These are phyloP conservation scores for Aspergillus haitiensis DNA, from an alignment of 495 filamentous ascomycete species.

Conservation along the genomic window DNA sequence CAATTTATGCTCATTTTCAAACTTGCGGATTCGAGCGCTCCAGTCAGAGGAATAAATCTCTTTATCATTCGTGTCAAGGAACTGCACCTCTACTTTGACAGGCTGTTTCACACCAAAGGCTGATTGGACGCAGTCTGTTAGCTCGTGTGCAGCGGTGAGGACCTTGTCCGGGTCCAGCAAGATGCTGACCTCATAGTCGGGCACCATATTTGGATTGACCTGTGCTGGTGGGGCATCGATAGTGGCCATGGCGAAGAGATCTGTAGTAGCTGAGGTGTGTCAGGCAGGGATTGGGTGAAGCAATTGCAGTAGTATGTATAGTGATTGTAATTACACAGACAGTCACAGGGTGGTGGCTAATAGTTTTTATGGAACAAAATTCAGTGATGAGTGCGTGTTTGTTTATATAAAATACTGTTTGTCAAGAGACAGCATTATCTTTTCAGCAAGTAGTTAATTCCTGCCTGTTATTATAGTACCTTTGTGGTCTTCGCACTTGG, in stretches of 20 bases:
- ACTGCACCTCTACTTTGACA: constrained; percentile 18
- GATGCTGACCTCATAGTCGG: constrained; percentile 20
- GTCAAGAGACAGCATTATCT: too few species aligned
- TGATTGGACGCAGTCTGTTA: constrained; percentile 15
- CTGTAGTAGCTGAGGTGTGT: too few species aligned
- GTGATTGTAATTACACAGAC: too few species aligned
- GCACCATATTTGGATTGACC: constrained; percentile 15
- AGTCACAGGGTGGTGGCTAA: too few species aligned
- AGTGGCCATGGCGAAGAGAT: constrained; percentile 3
- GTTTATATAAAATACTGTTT: too few species aligned
- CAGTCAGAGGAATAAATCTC: constrained; percentile 19
- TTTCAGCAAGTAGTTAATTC: too few species aligned
- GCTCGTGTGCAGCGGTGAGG: constrained; percentile 9
- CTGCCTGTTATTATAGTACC: too few species aligned
- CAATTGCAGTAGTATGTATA: too few species aligned
- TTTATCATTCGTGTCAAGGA: constrained; percentile 16
- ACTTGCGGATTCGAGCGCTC: constrained; percentile 20
- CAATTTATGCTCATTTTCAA: constrained; percentile 15
- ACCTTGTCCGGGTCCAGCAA: constrained; percentile 15
- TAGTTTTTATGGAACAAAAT: too few species aligned
- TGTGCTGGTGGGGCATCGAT: constrained; percentile 4
- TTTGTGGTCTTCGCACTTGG: too few species aligned
- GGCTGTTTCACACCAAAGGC: neutral
- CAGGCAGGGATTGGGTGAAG: too few species aligned
- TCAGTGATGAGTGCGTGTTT: too few species aligned